Evolutionary conservation across 2,329 filamentous ascomycete species (phyloP), one percentile per base, ranked within the genome.

Genomic region (Penicillium thymicola): DNA sequence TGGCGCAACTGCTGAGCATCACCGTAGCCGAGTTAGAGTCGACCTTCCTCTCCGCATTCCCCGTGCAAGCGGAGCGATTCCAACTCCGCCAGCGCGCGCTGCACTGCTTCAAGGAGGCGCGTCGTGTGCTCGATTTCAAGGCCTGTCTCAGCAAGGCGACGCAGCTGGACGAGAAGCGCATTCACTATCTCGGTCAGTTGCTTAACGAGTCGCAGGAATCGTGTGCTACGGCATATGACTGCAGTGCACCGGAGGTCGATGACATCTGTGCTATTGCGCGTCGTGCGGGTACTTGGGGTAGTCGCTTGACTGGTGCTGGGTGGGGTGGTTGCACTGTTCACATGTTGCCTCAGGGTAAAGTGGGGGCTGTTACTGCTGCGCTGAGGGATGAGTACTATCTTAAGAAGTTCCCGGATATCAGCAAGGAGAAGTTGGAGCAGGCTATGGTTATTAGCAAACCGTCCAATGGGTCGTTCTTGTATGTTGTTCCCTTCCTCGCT

Each of bases 271-370:
- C 81, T 38, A 88, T 97, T 63, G 92, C 92, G 0, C 82, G 87
- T 28, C 81, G 79, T 16, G 89, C 89, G 0, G 94, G 94, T 2
- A 85, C 89, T 18, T 92, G 91, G 71, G 94, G 93, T 28, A 92
- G 89, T 65, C 81, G 93, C 27, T 77, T 97, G 65, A 97, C 93
- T 0, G 94, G 94, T 38, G 94, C 94, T 0, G 94, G 94, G 3
- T 99, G 94, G 94, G 94, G 94, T 59, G 94, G 94, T 2, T 97
- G 94, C 77, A 94, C 86, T 59, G 93, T 99, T 56, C 94, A 99
- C 77, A 82, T 99, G 55, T 89, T 97, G 51, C 89, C 93, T 0
- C 89, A 86, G 56, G 84, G 91, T 67, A 93, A 89, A 75, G 89
- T 97, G 0, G 86, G 88, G 5, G 84, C 79, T 27, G 89, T 99